phyloP scores from a whole-genome alignment of 768 basidiomycete genomes.

The Polyporus arcularius region DNA sequence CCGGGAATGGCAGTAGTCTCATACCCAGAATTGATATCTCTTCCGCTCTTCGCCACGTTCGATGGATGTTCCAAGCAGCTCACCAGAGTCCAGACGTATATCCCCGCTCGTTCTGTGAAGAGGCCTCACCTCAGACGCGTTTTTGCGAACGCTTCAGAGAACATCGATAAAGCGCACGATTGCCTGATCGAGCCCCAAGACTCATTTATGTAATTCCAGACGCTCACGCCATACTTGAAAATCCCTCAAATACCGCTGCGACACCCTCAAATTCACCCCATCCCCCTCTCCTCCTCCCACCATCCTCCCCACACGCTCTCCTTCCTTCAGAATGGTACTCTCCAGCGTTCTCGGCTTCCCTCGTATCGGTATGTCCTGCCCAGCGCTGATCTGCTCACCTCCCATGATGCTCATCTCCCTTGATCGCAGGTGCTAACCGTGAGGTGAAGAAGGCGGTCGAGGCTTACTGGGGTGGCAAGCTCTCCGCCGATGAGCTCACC shows the following conservation, averaged over 20 bases:
- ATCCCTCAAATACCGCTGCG: slow-evolving; percentile 4
- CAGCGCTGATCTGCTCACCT: neutral
- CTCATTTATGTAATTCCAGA: slow-evolving; percentile 18
- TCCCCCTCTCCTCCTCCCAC: slow-evolving; percentile 21
- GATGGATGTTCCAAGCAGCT: neutral
- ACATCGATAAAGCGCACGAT: slow-evolving; percentile 18
- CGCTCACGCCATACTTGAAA: slow-evolving; percentile 8
- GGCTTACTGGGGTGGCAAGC: slow-evolving; percentile 96
- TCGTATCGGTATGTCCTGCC: slow-evolving; percentile 46
- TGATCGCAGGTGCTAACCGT: slow-evolving; percentile 75
- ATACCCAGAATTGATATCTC: neutral
- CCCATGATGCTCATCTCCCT: neutral
- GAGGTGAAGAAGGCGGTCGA: slow-evolving; percentile 98
- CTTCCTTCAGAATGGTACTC: slow-evolving; percentile 39
- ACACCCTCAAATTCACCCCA: slow-evolving; percentile 12
- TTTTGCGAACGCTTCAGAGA: neutral
- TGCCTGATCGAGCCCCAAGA: slow-evolving; percentile 6
- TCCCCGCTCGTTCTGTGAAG: neutral
- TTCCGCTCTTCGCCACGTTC: neutral
- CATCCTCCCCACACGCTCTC: slow-evolving; percentile 13
- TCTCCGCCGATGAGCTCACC: slow-evolving; percentile 83
- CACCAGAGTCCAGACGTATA: neutral
- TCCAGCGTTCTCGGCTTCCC: slow-evolving; percentile 62
- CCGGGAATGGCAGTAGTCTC: neutral
- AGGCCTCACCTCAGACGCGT: neutral